phyloP scores from a whole-genome alignment of 345 rosid species.

The Trapa bicornis region DNA sequence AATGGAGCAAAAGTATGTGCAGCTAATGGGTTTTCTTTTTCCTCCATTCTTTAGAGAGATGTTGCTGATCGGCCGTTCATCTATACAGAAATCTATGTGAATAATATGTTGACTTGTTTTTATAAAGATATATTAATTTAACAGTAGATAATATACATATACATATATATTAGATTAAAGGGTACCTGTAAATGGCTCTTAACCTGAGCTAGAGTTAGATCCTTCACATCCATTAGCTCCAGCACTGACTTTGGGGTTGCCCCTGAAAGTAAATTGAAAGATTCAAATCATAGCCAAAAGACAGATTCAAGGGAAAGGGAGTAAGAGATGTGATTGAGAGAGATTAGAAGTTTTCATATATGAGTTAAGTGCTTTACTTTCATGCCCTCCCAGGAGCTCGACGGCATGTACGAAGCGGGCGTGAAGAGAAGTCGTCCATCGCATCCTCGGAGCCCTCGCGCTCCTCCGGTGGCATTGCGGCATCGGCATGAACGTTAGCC shows the following conservation, averaged over 20 bases:
- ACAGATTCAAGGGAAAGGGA: not conserved
- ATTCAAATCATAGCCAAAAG: not conserved
- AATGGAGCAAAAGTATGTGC: no score
- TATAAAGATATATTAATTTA: no score
- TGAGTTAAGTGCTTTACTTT: slow-evolving; percentile 19
- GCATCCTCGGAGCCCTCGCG: slow-evolving; percentile 73
- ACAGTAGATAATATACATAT: no score
- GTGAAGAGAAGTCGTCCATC: slow-evolving; percentile 43
- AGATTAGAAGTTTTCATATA: not conserved
- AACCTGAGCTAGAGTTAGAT: slow-evolving; percentile 68
- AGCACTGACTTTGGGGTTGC: slow-evolving; percentile 78
- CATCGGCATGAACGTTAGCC: slow-evolving; percentile 45
- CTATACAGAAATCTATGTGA: no score
- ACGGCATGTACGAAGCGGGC: slow-evolving; percentile 36
- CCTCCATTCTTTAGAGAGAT: no score
- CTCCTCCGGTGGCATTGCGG: slow-evolving; percentile 38
- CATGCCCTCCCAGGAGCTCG: slow-evolving; percentile 44
- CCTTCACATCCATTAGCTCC: slow-evolving; percentile 71
- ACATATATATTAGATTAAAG: not conserved
- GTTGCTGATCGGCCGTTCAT: no score
- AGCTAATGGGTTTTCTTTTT: no score
- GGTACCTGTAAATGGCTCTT: slow-evolving; percentile 79
- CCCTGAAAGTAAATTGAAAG: slow-evolving; percentile 17
- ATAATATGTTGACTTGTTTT: no score
- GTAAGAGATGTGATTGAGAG: not conserved